Evolutionary conservation across 2,329 filamentous ascomycete species (phyloP).

Genomic region (Cladophialophora immunda): DNA sequence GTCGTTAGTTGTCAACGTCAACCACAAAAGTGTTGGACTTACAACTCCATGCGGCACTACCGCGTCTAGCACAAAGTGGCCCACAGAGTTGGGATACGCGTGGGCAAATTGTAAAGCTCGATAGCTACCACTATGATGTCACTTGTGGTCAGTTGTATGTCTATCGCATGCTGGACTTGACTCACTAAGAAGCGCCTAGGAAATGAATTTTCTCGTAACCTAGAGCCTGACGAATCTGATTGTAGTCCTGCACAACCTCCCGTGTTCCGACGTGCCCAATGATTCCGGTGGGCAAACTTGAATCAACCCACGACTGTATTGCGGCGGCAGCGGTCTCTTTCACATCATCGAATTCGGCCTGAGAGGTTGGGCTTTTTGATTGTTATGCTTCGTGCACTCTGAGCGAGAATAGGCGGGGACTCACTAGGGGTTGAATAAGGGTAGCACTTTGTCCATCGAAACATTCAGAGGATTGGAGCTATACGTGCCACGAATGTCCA

Average conservation of each 20-base stretch:
- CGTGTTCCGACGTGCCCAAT: slow-evolving; percentile 16
- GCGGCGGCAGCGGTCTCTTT: background rate
- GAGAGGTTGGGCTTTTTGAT: slow-evolving; percentile 14
- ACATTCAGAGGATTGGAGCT: slow-evolving; percentile 23
- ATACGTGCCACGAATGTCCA: slow-evolving; percentile 16
- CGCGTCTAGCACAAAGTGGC: slow-evolving; percentile 15
- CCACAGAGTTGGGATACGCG: slow-evolving; percentile 12
- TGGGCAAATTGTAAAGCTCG: slow-evolving; percentile 18
- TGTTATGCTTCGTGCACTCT: background rate
- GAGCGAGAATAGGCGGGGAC: background rate
- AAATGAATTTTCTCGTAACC: slow-evolving; percentile 20
- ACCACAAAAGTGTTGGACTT: slow-evolving; percentile 1
- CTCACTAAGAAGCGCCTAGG: slow-evolving; percentile 20
- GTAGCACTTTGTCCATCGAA: background rate
- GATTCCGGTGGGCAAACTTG: slow-evolving; percentile 10
- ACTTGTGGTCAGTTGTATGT: background rate
- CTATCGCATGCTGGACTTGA: background rate
- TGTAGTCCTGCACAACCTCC: slow-evolving; percentile 21
- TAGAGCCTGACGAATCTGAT: slow-evolving; percentile 18
- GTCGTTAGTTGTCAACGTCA: background rate
- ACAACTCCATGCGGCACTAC: slow-evolving; percentile 16
- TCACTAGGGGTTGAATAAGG: slow-evolving; percentile 18
- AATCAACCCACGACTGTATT: slow-evolving; percentile 8
- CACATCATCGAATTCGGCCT: slow-evolving; percentile 9
- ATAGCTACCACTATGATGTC: slow-evolving; percentile 15